Percentiles rank a stretch among this genome's conserved stretches.
Evolutionary conservation across 148 eudicot genomes (phyloP).

Genomic region (Chenopodium formosanum): DNA sequence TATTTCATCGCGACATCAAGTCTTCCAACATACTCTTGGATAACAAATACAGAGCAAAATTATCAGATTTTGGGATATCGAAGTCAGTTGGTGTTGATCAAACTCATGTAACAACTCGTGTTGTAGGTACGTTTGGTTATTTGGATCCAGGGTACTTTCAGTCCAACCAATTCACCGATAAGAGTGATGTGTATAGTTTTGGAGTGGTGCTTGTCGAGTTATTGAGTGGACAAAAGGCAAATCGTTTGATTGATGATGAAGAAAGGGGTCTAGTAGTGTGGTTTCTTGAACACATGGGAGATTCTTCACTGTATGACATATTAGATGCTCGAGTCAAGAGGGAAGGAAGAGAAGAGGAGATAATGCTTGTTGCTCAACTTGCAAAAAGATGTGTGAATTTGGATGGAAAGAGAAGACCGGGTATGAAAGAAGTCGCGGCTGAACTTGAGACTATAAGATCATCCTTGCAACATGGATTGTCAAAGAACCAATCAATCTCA

Average conservation of each 20-base stretch:
- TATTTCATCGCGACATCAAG: not conserved
- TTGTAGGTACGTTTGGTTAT: constrained; percentile 6
- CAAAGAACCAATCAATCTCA: not conserved
- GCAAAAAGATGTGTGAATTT: not conserved
- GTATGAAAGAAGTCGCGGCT: constrained; percentile 6
- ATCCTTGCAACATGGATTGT: constrained; percentile 2
- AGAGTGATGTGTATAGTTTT: constrained; percentile 3
- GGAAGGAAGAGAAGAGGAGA: constrained; percentile 2
- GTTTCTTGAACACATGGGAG: not conserved
- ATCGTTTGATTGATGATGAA: not conserved
- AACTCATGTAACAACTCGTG: not conserved
- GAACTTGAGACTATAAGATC: constrained; percentile 4
- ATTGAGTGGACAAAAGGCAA: not conserved
- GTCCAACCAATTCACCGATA: not conserved
- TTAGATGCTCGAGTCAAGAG: not conserved
- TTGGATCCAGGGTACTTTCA: constrained; percentile 9
- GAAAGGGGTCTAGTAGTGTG: constrained; percentile 6
- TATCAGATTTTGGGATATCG: constrained; percentile 2
- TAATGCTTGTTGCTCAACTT: not conserved
- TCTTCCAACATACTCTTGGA: constrained; percentile 3
- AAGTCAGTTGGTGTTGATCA: not conserved
- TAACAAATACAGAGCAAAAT: not conserved
- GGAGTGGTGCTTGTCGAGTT: not conserved
- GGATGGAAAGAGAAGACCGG: constrained; percentile 11
- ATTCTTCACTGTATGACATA: not conserved